Evolutionary conservation across 176 grass and related monocot genomes (phyloP), one percentile per base, ranked within the genome.

Genomic region (Musa beccarii): DNA sequence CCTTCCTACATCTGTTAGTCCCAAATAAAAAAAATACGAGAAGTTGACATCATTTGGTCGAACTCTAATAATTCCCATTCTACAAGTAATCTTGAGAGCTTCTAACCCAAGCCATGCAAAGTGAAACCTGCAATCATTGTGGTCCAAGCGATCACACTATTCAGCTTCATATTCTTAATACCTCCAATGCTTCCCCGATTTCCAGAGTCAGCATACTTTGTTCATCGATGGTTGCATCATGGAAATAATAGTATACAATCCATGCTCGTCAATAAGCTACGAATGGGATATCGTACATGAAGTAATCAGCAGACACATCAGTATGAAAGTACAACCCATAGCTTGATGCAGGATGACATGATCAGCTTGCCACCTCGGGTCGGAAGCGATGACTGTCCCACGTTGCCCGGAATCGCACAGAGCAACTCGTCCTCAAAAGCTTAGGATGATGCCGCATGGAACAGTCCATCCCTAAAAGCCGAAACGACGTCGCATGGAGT

Each of bases 191-290:
- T 79, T 81, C 85, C 28, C 19, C 34, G 23, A 89, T 79, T 85
- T n/a, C 90, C 84, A 8, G 84, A 93, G 61, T 89, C 89, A 49
- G 82, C 56, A 34, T 93, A 89, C 90, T 89, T 89, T 89, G 73
- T 89, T 87, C 25, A 93, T 87, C 67, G 83, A 67, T 12, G 87
- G 80, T 69, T 89, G 89, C 90, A 89, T 87, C 19, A 89, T 67
- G 1, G 77, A 79, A 63, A 85, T 49, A 29, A 69, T 68, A 55
- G 34, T 76, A 22, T 53, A 73, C 63, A 92, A 80, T 1, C 70
- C 51, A 59, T 43, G 50, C 56, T 66, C 85, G 79, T 80, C 59
- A 0, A 92, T 76, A 13, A 66, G 23, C 16, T 75, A 79, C 0
- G 22, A 0, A 22, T 22, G 22, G 22, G 22, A 22, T 22, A 22